Base-by-base conservation (phyloP, 805 yeast species). In the Kuraishia ogatae region DNA sequence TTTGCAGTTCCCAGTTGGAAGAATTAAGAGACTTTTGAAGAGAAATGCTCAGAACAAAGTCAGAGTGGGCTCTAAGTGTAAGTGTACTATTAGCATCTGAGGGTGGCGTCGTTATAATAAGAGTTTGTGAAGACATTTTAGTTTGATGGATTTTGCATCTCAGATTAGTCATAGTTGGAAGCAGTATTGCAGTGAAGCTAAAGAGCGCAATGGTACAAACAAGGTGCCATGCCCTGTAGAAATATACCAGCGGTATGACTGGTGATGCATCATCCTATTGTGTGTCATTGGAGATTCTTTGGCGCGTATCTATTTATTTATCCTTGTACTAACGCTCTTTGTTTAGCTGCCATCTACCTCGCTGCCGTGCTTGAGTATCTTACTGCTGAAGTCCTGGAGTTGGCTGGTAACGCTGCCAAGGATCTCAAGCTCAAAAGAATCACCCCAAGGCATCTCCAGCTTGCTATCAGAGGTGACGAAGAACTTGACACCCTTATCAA, bases 391-490 rank as follows among this genome's bases (percentile, higher is more conserved):
- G 96, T 93, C 53, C 81, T 93, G 66, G 98, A 93, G 78, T 80
- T 93, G 80, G 97, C 98, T 57, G 97, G 98, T 74, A 93, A 93
- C 71, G 98, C 98, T 43, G 97, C 98, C 50, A 91, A 93, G 72
- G 97, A 93, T 68, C 79, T 90, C 71, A 89, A 89, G 71, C 94
- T 90, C 63, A 91, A 92, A 76, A 90, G 98, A 85, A 92, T 92
- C 71, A 91, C 97, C 20, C 98, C 98, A 67, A 89, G 98, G 76
- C 98, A 92, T 73, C 84, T 92, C 78, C 97, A 92, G 79, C 83
- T 92, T 68, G 98, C 98, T 76, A 92, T 92, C 82, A 89, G 98
- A 84, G 93, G 92, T 73, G 98, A 93, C 83, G 97, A 93, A 79
- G 97, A 93, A 79, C 84, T 93, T 76, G 92, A 93, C 89, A 91